A percentile compares a stretch with the other conserved stretches of the same genome.
Conservation (phyloP, 148 eudicot genomes). For the Hydrangea macrophylla region DNA sequence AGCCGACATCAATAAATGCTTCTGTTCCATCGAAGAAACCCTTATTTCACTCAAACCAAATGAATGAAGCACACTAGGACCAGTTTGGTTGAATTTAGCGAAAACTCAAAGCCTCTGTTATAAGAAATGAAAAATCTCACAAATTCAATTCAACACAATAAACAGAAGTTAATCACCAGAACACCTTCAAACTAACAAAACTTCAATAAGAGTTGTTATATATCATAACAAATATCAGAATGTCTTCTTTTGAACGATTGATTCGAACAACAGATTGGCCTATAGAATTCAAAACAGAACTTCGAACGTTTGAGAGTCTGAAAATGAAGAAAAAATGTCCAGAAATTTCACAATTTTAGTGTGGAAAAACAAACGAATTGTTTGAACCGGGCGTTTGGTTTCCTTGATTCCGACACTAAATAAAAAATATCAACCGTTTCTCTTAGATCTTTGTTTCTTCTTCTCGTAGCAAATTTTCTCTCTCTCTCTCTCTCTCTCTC, state of each 20-base stretch:
- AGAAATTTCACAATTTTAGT: neutral
- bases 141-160: too few species aligned
- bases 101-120: neutral
- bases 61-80: too few species aligned
- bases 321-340: neutral
- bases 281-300: neutral
- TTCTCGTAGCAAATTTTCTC: neutral
- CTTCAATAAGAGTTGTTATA: too few species aligned
- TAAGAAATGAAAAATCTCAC: neutral
- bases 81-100: too few species aligned
- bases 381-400: neutral
- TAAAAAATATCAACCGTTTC: neutral
- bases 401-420: neutral
- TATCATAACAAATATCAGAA: neutral
- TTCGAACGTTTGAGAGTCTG: too few species aligned
- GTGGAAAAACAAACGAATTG: neutral
- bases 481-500: neutral
- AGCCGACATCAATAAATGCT: slow-evolving; percentile 70
- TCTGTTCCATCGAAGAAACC: slow-evolving; percentile 54
- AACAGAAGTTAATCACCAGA: neutral
- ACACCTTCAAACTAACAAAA: too few species aligned
- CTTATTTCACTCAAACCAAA: neutral
- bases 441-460: neutral
- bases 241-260: neutral
- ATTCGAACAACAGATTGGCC: neutral